phyloP scores from a whole-genome alignment of 768 basidiomycete species.

The Sistotremastrum suecicum region DNA sequence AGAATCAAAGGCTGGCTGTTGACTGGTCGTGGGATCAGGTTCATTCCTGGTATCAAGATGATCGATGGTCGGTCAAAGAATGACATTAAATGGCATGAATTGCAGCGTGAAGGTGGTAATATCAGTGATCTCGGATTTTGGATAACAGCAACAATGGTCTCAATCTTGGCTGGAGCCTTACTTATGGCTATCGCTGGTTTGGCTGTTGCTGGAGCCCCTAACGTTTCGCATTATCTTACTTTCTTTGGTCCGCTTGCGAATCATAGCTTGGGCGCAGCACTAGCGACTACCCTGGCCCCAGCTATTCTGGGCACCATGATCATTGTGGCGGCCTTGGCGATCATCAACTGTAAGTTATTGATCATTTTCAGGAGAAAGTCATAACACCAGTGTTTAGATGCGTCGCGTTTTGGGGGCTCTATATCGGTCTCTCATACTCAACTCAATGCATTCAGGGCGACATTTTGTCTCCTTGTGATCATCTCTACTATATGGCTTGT shows the following conservation, averaged over 20 bases:
- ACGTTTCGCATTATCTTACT: constrained; percentile 55
- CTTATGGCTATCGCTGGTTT: constrained; percentile 63
- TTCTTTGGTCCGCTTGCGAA: constrained; percentile 43
- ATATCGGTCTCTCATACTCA: constrained; percentile 51
- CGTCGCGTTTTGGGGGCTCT: constrained; percentile 37
- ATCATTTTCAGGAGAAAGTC: constrained; percentile 2
- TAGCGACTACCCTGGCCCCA: constrained; percentile 57
- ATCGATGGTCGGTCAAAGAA: constrained; percentile 76
- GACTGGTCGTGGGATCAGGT: constrained; percentile 53
- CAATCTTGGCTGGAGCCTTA: constrained; percentile 41
- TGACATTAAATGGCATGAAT: constrained; percentile 67
- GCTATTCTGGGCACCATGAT: constrained; percentile 48
- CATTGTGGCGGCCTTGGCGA: constrained; percentile 33
- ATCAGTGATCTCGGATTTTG: constrained; percentile 40
- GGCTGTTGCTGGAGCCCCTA: constrained; percentile 52
- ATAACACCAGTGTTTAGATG: constrained; percentile 23
- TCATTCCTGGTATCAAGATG: constrained; percentile 45
- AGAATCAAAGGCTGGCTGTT: constrained; percentile 67
- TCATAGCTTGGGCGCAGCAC: constrained; percentile 39
- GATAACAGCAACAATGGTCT: constrained; percentile 35
- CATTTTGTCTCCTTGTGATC: constrained; percentile 42
- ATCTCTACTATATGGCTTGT: constrained; percentile 49
- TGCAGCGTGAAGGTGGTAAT: constrained; percentile 42
- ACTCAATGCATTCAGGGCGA: constrained; percentile 45
- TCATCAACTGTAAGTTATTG: constrained; percentile 40